These are phyloP conservation scores for Sclerotinia subarctica DNA, from an alignment of 2,329 filamentous ascomycete genomes.

Conservation along the genomic window DNA sequence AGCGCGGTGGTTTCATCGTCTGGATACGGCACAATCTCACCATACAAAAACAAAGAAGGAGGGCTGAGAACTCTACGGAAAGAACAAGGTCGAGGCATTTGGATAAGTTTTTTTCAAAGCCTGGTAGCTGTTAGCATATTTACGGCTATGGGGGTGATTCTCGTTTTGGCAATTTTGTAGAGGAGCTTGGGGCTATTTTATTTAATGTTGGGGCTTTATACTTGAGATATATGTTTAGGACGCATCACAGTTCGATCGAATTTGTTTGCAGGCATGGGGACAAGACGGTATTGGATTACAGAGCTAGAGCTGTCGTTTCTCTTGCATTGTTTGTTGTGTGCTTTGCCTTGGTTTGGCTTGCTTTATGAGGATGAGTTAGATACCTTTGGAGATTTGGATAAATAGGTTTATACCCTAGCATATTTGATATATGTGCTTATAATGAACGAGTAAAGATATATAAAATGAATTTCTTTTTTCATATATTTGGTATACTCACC, in stretches of 20 bases:
- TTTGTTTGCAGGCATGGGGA: not conserved
- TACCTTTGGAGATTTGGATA: not conserved
- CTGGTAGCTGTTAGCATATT: conserved; percentile 17
- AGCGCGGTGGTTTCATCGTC: not conserved
- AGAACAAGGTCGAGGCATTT: conserved; percentile 1
- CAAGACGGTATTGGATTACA: not conserved
- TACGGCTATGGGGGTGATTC: conserved; percentile 10
- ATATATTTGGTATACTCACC: not conserved
- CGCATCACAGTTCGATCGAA: not conserved
- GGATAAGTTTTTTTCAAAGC: conserved; percentile 16
- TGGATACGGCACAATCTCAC: conserved; percentile 14
- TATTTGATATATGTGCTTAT: not conserved
- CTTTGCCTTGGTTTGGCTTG: not conserved
- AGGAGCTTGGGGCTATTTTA: not conserved
- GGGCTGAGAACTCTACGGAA: not conserved
- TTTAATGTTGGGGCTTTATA: not conserved
- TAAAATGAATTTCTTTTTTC: not conserved
- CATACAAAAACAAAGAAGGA: conserved; percentile 7
- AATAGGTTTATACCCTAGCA: not conserved
- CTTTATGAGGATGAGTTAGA: not conserved
- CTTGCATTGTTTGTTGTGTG: not conserved
- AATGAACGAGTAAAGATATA: not conserved
- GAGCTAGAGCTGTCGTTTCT: not conserved
- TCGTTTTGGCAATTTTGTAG: conserved; percentile 12
- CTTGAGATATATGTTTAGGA: not conserved